phyloP scores from a whole-genome alignment of 2,329 filamentous ascomycete species.

The Fusarium longipes region DNA sequence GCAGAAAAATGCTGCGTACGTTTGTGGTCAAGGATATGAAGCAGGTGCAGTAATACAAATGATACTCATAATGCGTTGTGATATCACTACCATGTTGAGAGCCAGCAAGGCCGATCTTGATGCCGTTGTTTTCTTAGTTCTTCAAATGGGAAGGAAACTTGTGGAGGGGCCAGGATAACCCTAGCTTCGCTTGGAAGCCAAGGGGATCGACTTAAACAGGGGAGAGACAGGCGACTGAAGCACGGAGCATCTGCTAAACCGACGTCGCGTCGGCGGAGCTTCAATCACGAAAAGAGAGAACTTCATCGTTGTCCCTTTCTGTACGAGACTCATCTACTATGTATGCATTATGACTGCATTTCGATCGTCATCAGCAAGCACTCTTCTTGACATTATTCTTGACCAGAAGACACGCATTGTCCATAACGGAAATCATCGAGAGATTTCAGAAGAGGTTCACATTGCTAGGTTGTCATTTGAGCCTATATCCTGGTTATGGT shows the following conservation, averaged over 20 bases:
- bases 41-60: constrained; percentile 5
- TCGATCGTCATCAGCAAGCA: neutral
- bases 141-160: constrained; percentile 37
- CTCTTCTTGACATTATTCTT: neutral
- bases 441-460: neutral
- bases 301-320: neutral
- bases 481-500: neutral
- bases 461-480: neutral
- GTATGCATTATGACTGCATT: neutral
- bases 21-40: constrained; percentile 17
- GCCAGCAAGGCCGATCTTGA: constrained; percentile 37
- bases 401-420: neutral
- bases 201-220: constrained; percentile 43
- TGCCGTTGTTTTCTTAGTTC: constrained; percentile 40
- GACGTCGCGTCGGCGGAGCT: constrained; percentile 33
- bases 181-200: constrained; percentile 41
- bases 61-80: constrained; percentile 26
- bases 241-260: constrained; percentile 48
- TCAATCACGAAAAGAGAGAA: constrained; percentile 21
- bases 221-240: constrained; percentile 37
- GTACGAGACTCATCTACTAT: neutral
- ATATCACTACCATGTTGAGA: constrained; percentile 31
- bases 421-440: neutral
- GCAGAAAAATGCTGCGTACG: constrained; percentile 1
- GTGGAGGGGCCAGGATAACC: constrained; percentile 48